These are phyloP conservation scores for Fusarium domesticum DNA, from an alignment of 2,329 filamentous ascomycete genomes.

Conservation along the genomic window DNA sequence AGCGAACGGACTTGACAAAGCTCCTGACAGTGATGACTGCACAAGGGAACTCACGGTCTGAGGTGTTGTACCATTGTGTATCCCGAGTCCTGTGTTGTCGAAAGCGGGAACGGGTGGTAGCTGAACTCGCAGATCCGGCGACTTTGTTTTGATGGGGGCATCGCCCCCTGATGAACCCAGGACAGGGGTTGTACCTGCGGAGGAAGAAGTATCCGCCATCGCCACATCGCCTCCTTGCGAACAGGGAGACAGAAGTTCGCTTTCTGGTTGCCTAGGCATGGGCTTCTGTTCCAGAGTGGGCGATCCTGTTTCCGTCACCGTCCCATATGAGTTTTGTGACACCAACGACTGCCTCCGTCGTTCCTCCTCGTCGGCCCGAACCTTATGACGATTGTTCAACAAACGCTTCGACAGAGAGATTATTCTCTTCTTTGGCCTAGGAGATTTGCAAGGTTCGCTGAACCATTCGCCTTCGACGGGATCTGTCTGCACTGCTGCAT, in stretches of 20 bases:
- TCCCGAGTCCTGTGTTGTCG: conserved; percentile 36
- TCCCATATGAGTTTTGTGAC: conserved; percentile 27
- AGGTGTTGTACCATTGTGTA: conserved; percentile 43
- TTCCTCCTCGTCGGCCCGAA: conserved; percentile 41
- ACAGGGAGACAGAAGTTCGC: conserved; percentile 25
- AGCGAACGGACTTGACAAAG: conserved; percentile 43
- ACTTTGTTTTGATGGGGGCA: conserved; percentile 35
- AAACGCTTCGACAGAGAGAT: conserved; percentile 54
- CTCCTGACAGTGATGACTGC: conserved; percentile 51
- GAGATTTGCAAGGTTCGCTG: conserved; percentile 36
- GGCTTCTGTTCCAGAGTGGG: conserved; percentile 34
- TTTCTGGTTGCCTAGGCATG: conserved; percentile 13
- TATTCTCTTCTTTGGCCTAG: conserved; percentile 46
- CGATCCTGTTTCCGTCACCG: conserved; percentile 42
- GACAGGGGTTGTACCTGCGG: conserved; percentile 26
- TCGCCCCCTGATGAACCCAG: conserved; percentile 14
- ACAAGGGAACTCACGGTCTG: conserved; percentile 40
- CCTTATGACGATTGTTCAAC: conserved; percentile 46
- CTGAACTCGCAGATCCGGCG: conserved; percentile 51
- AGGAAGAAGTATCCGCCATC: conserved; percentile 33
- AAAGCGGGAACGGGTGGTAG: conserved; percentile 56
- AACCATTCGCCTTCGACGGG: conserved; percentile 54
- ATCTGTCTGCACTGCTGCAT: conserved; percentile 54
- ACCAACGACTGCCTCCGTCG: conserved; percentile 28
- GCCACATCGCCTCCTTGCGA: conserved; percentile 24